Evolutionary conservation across 2,329 filamentous ascomycete genomes (phyloP), one percentile per base, ranked within the genome.

Genomic region (Didymellaceae sp.): DNA sequence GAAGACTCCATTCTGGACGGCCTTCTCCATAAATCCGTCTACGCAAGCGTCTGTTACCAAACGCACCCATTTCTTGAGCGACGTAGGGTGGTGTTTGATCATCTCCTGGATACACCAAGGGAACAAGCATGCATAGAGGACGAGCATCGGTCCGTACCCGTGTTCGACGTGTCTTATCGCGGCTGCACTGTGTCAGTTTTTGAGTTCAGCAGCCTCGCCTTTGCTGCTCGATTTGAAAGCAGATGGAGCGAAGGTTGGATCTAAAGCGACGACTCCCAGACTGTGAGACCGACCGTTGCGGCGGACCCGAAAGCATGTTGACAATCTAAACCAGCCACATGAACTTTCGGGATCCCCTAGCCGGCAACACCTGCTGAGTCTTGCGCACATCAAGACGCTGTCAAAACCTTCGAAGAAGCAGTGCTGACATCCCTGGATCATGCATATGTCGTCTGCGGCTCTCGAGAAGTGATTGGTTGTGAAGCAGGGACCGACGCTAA

Each of bases 81-180:
- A 30, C 17, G 17, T 6, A 20, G 22, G 24, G 18, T 13, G 7
- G n/a, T 14, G 51, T 50, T 42, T 55, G 62, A 63, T 63, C 60
- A 58, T 34, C 59, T 41, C 33, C 21, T 58, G 55, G 59, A 47
- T 64, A 43, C 32, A 38, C 55, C 57, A 46, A 37, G 54, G 24
- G 24, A 22, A 30, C 22, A 20, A 34, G 26, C 32, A 33, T 40
- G 30, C 41, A 25, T 25, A 10, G 42, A 47, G 43, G 44, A 41
- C 32, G 3, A 18, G 24, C 31, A 53, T 46, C 40, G 21, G 49
- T 54, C 46, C 14, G 32, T 26, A 14, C 25, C 39, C 39, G 32
- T 38, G 39, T 16, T 17, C 33, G 20, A 35, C 16, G 33, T 8
- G 20, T 45, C 42, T 38, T 46, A 46, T 46, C 42, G 26, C 42